phyloP scores from a whole-genome alignment of 306 rosid species.

The Quercus bicolor region DNA sequence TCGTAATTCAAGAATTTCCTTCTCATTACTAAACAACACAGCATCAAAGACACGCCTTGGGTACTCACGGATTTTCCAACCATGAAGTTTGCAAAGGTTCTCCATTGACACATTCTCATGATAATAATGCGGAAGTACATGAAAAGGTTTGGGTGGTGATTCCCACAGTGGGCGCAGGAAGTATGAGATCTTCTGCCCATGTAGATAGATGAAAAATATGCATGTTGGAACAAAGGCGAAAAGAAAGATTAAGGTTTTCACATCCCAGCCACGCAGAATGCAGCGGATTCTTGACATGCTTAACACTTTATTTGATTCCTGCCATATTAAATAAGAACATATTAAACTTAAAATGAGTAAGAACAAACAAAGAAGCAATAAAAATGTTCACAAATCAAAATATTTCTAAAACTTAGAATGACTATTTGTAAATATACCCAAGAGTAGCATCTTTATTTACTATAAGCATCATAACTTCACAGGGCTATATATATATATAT shows the following conservation, averaged over 20 bases:
- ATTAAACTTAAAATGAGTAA: not conserved
- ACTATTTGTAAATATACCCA: not conserved
- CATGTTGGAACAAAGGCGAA: conserved; percentile 70
- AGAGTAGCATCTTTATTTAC: not conserved
- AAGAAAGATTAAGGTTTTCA: conserved; percentile 71
- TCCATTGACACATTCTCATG: conserved; percentile 87
- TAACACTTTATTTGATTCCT: conserved; percentile 73
- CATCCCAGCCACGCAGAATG: conserved; percentile 79
- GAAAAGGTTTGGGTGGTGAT: conserved; percentile 80
- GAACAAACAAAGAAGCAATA: conserved; percentile 4
- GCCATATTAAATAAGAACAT: conserved; percentile 29
- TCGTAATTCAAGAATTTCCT: conserved; percentile 77
- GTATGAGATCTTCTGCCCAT: conserved; percentile 98
- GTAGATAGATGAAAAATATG: conserved; percentile 64
- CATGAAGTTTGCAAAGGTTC: conserved; percentile 87
- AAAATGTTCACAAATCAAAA: not conserved
- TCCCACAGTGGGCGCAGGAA: conserved; percentile 97
- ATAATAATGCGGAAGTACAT: conserved; percentile 84
- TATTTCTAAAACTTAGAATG: conserved; percentile 2
- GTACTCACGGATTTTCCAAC: conserved; percentile 88
- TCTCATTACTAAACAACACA: conserved; percentile 89
- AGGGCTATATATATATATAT: too few species aligned
- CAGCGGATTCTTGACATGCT: conserved; percentile 93
- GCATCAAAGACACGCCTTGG: conserved; percentile 98
- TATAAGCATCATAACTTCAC: not conserved